Evolutionary conservation across 768 basidiomycete species (phyloP).

Genomic region (Grammothele lineata): DNA sequence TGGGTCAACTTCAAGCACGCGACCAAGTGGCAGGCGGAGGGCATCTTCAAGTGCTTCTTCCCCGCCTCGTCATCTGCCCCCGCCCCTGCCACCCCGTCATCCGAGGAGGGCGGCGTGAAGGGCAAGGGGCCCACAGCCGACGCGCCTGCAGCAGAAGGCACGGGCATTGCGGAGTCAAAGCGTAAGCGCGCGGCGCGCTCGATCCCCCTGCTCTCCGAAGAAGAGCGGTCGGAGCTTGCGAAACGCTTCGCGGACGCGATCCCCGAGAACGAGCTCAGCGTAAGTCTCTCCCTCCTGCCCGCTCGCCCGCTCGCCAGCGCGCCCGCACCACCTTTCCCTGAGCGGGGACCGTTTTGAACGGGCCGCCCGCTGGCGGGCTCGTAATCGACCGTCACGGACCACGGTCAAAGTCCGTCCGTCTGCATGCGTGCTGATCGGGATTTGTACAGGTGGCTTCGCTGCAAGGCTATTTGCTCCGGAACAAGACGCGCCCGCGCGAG

Average conservation of each 20-base stretch:
- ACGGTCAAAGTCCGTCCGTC: too few relatives aligned
- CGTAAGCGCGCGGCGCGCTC: slow-evolving; percentile 68
- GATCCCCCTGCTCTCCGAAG: slow-evolving; percentile 68
- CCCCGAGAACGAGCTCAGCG: slow-evolving; percentile 85
- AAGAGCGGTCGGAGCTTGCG: slow-evolving; percentile 72
- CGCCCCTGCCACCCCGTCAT: slow-evolving; percentile 8
- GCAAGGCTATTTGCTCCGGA: slow-evolving; percentile 85
- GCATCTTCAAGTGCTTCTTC: slow-evolving; percentile 94
- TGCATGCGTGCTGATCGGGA: too few relatives aligned
- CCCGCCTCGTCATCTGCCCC: slow-evolving; percentile 49
- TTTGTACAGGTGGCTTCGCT: slow-evolving; percentile 64
- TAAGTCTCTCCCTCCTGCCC: slow-evolving; percentile 33
- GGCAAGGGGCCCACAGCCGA: not conserved
- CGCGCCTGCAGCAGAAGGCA: slow-evolving; percentile 31
- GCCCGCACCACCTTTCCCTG: too few relatives aligned
- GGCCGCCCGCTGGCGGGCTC: too few relatives aligned
- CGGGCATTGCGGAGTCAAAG: slow-evolving; percentile 64
- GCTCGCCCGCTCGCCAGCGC: too few relatives aligned
- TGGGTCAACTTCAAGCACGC: slow-evolving; percentile 91
- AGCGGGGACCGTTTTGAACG: too few relatives aligned
- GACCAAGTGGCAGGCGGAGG: slow-evolving; percentile 90
- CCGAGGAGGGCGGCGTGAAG: not conserved
- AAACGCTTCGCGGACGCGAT: slow-evolving; percentile 80
- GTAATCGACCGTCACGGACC: too few relatives aligned
- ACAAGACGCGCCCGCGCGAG: slow-evolving; percentile 85